Evolutionary conservation across 345 rosid species (phyloP), one percentile per base, ranked within the genome.

Genomic region (Brassica nigra): DNA sequence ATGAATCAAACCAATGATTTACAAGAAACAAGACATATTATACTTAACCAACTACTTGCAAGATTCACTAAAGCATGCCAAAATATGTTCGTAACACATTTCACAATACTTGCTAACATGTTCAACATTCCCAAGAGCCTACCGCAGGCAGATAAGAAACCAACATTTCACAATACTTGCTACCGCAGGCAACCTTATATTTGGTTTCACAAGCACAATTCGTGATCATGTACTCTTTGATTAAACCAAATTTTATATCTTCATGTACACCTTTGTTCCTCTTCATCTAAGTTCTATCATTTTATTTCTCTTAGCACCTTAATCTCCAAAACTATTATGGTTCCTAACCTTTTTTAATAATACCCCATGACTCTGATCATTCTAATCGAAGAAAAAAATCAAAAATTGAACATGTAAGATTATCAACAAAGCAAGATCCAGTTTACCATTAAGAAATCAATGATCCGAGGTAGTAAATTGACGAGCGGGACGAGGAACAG

Each of bases 401-500:
- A 54, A 23, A 18, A 6, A 8, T 2, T 10, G 62, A 61, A 31
- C 7, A 28, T 12, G 0, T 16, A 49, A 4, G 47, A 16, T 2
- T 5, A 68, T 16, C 0, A 34, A 29, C 58, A 54, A 20, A 9
- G 1, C 6, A 57, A 0, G 73, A 64, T 14, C 47, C 28, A n/a
- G 10, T 84, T 36, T 82, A 93, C 99, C 96, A 90, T 76, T 71
- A 95, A 55, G 28, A 44, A 85, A 87, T 87, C 29, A 66, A 95
- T 84, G 75, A 95, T 88, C 1, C 89, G 71, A 29, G 98, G 99
- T 77, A 95, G 70, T 47, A 89, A 7, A 73, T 90, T 95, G 85
- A 95, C 82, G 86, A 93, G 86, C n/a, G 99, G 97, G 81, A 95
- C 76, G 55, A 95, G 87, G 89, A 95, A 95, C 82, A 95, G 88